A percentile compares a stretch with the other conserved stretches of the same genome.
Evolutionary conservation across 257 asterid genomes (phyloP).

Genomic region (Solanum clarkiae): DNA sequence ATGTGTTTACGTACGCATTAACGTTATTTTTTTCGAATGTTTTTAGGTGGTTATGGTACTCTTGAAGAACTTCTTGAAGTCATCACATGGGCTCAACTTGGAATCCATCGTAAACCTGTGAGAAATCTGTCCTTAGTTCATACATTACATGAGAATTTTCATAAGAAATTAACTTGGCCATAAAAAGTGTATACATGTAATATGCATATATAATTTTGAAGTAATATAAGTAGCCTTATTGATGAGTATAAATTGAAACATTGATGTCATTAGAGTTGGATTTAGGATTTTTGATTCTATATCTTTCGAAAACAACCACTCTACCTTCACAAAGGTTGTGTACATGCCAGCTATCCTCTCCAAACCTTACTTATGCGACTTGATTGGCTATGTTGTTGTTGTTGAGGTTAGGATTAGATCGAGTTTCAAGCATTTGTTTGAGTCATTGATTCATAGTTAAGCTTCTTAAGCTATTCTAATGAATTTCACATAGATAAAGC

Average conservation of each 20-base stretch:
- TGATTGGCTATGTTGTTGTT: no score
- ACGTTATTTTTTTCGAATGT: not conserved
- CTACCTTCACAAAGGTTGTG: not conserved
- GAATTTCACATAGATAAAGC: not conserved
- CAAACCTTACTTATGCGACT: not conserved
- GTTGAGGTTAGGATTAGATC: no score
- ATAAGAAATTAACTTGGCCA: not conserved
- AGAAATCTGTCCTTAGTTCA: not conserved
- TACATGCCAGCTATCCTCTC: not conserved
- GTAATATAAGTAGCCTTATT: not conserved
- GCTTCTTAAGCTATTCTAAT: not conserved
- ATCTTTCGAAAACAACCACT: not conserved
- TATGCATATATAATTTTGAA: not conserved
- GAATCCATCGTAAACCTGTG: slow-evolving; percentile 91
- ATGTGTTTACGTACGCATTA: no score
- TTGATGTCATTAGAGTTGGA: not conserved
- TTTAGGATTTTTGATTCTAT: not conserved
- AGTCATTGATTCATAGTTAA: not conserved
- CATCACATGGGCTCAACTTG: slow-evolving; percentile 94
- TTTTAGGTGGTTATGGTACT: slow-evolving; percentile 87
- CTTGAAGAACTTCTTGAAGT: slow-evolving; percentile 91
- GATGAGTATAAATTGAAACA: not conserved
- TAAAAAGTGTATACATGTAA: not conserved
- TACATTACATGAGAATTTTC: not conserved
- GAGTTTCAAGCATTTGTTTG: no score